Percentiles rank a stretch among this genome's conserved stretches.
These are phyloP conservation scores for Oryza officinalis DNA, from an alignment of 176 grass and related monocot species.

Conservation along the genomic window DNA sequence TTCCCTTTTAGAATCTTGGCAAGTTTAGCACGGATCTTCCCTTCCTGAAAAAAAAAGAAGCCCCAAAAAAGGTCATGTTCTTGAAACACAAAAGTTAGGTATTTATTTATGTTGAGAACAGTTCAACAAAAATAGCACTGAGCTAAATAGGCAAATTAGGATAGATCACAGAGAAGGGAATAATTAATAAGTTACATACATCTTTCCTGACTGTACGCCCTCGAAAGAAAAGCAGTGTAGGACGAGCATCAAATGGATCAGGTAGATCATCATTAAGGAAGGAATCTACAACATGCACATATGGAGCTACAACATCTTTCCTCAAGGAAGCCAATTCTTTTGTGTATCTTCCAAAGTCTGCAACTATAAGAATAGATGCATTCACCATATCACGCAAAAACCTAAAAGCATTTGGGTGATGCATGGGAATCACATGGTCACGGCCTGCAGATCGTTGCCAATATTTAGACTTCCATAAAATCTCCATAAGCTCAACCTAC, in stretches of 20 bases:
- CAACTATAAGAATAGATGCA: conserved; percentile 86
- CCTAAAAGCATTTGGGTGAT: conserved; percentile 98
- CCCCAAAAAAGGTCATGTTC: neutral
- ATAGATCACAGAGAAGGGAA: neutral
- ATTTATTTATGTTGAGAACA: neutral
- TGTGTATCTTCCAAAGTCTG: conserved; percentile 88
- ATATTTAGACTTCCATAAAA: conserved; percentile 80
- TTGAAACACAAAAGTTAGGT: neutral
- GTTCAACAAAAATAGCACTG: neutral
- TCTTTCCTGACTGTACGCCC: conserved; percentile 95
- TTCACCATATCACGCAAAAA: conserved; percentile 80
- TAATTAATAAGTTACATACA: conserved; percentile 58
- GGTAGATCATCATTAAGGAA: conserved; percentile 62
- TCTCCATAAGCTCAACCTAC: conserved; percentile 84
- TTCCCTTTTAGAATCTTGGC: conserved; percentile 77
- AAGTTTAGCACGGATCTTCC: conserved; percentile 76
- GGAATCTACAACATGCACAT: conserved; percentile 89
- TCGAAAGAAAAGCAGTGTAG: conserved; percentile 91
- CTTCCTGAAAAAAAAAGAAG: conserved; percentile 58
- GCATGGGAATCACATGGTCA: conserved; percentile 93
- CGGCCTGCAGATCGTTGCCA: conserved; percentile 72
- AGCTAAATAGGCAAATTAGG: conserved; percentile 18
- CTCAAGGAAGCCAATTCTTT: conserved; percentile 77
- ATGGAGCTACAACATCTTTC: conserved; percentile 95
- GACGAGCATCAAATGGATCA: conserved; percentile 74